Percentiles rank a stretch among this genome's conserved stretches.
Evolutionary conservation across 2,329 filamentous ascomycete genomes (phyloP).

Genomic region (Trichoderma pleuroti): DNA sequence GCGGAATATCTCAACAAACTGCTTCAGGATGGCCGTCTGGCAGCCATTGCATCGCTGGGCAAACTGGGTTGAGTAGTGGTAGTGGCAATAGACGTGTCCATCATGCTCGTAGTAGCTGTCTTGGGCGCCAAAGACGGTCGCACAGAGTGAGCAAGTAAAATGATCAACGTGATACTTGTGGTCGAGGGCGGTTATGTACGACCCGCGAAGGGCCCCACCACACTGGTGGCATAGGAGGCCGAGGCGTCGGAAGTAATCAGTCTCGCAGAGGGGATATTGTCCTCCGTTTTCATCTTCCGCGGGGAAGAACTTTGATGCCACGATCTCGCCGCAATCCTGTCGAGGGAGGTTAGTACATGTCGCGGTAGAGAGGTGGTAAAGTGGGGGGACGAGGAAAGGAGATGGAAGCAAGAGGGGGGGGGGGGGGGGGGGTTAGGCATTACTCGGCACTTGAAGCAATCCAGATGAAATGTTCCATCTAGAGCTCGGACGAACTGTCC

Average conservation of each 20-base stretch:
- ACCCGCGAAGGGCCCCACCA: constrained; percentile 86
- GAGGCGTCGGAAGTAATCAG: constrained; percentile 91
- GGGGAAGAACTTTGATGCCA: constrained; percentile 98
- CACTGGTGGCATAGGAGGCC: constrained; percentile 90
- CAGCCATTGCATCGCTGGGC: constrained; percentile 95
- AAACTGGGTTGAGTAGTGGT: constrained; percentile 97
- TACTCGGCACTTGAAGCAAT: constrained; percentile 97
- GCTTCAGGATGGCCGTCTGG: constrained; percentile 94
- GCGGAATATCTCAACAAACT: constrained; percentile 97
- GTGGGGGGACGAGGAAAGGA: constrained; percentile 14
- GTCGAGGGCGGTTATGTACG: constrained; percentile 96
- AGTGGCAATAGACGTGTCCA: constrained; percentile 94
- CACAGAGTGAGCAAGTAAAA: constrained; percentile 95
- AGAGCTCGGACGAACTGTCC: constrained; percentile 95
- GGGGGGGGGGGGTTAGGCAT: constrained; percentile 27
- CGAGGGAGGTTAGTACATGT: constrained; percentile 19
- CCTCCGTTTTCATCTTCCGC: constrained; percentile 84
- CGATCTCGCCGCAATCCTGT: constrained; percentile 94
- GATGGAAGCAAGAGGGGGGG: background rate
- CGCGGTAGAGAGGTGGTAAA: background rate
- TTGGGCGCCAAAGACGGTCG: constrained; percentile 95
- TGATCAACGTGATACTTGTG: constrained; percentile 99
- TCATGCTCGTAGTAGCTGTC: constrained; percentile 99
- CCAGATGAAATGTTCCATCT: constrained; percentile 90
- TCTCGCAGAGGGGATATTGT: constrained; percentile 96